These are phyloP conservation scores for Hsuehochloa calcarea DNA, from an alignment of 176 grass and related monocot species.

Conservation along the genomic window DNA sequence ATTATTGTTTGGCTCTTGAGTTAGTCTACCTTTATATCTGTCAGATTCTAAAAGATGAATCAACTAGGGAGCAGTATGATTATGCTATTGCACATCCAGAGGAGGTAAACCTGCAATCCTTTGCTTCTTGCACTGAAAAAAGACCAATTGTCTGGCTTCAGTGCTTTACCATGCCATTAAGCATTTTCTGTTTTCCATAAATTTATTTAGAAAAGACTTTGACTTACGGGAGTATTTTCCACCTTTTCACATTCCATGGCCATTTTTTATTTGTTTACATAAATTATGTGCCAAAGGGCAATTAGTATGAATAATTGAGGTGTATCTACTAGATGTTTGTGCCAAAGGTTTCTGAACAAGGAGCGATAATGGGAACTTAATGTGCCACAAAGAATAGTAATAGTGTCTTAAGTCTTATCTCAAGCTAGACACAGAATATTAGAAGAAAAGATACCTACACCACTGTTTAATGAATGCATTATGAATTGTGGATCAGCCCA, in stretches of 20 bases:
- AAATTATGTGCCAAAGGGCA: background rate
- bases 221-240: background rate
- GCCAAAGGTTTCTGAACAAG: background rate
- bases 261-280: background rate
- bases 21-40: constrained; percentile 11
- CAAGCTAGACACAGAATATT: background rate
- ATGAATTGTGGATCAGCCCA: background rate
- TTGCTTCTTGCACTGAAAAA: background rate
- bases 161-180: background rate
- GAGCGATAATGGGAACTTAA: background rate
- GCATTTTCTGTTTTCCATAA: background rate
- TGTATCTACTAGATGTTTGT: background rate
- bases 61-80: constrained; percentile 84
- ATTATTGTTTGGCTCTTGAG: constrained; percentile 28
- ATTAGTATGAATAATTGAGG: background rate
- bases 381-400: background rate
- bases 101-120: constrained; percentile 54
- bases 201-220: constrained; percentile 2
- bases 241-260: background rate
- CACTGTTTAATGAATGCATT: background rate
- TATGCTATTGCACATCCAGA: constrained; percentile 99
- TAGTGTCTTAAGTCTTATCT: background rate
- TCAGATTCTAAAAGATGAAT: constrained; percentile 93
- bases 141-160: background rate
- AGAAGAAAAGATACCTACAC: background rate